Evolutionary conservation across 371 early-diverging fungal species (phyloP).

Genomic region (Apophysomyces trapeziformis): DNA sequence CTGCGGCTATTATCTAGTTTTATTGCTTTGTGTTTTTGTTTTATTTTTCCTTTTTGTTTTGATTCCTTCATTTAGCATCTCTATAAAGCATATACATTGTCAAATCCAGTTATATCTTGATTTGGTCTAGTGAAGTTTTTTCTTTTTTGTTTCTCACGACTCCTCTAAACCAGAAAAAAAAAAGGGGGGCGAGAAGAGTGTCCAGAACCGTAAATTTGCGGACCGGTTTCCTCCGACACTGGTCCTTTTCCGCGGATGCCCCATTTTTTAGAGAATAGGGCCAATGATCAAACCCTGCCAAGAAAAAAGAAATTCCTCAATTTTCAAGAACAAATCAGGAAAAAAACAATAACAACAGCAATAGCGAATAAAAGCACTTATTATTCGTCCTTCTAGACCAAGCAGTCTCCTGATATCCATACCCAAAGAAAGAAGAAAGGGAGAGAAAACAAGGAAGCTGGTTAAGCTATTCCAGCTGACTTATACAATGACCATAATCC

Average conservation of each 20-base stretch:
- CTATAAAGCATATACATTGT: conserved; percentile 11
- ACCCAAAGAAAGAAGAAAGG: no score
- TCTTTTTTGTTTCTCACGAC: conserved; percentile 6
- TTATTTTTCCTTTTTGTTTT: neutral
- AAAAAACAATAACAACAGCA: no score
- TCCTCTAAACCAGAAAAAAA: conserved; percentile 5
- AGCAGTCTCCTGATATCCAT: no score
- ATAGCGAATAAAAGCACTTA: no score
- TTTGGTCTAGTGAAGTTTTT: conserved; percentile 7
- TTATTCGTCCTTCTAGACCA: no score
- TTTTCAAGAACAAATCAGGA: no score
- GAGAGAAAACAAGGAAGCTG: no score
- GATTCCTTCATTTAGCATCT: neutral
- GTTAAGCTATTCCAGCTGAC: no score
- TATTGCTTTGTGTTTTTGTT: neutral
- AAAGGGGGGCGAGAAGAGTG: neutral
- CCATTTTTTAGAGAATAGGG: neutral
- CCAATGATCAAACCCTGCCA: neutral
- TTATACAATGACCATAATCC: no score
- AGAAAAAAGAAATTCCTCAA: conserved; percentile 4
- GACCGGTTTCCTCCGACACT: conserved; percentile 8
- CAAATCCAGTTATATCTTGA: neutral
- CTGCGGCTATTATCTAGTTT: conserved; percentile 7
- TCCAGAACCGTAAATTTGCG: conserved; percentile 6
- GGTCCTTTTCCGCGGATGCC: neutral